Evolutionary conservation across 2,329 filamentous ascomycete species (phyloP).

Genomic region (Gaeumannomyces tritici): DNA sequence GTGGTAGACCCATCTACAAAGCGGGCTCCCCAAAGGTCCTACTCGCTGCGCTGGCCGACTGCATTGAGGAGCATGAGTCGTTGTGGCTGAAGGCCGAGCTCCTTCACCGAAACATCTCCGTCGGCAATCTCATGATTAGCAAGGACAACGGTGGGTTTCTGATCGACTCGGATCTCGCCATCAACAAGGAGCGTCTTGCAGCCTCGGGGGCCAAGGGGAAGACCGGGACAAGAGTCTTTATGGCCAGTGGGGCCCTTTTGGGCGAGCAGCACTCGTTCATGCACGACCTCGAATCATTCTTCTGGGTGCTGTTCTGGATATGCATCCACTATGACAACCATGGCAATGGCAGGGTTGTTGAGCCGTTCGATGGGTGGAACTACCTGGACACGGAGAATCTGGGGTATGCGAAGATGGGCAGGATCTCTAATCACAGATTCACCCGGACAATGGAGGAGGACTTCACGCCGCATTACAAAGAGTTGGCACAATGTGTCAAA

Average conservation of each 20-base stretch:
- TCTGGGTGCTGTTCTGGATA: constrained; percentile 37
- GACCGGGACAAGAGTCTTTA: constrained; percentile 34
- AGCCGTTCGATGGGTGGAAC: constrained; percentile 25
- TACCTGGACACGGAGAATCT: constrained; percentile 17
- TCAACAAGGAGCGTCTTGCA: constrained; percentile 20
- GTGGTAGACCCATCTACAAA: constrained; percentile 29
- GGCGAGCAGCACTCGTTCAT: constrained; percentile 33
- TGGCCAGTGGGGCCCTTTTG: constrained; percentile 31
- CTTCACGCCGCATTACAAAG: constrained; percentile 25
- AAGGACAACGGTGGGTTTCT: constrained; percentile 29
- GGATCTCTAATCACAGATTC: constrained; percentile 16
- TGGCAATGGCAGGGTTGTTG: constrained; percentile 10
- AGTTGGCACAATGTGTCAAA: constrained; percentile 26
- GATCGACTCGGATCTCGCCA: constrained; percentile 30
- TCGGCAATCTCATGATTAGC: constrained; percentile 36
- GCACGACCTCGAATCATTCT: constrained; percentile 38
- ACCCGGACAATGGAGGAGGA: constrained; percentile 13
- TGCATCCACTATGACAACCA: constrained; percentile 28
- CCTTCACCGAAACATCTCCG: constrained; percentile 31
- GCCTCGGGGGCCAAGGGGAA: constrained; percentile 29
- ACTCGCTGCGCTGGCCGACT: constrained; percentile 24
- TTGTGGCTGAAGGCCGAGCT: constrained; percentile 23
- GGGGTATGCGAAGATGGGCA: constrained; percentile 13
- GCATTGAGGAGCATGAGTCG: constrained; percentile 27
- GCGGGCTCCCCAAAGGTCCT: constrained; percentile 25